Percentiles rank a stretch among this genome's conserved stretches.
These are phyloP conservation scores for Fusarium papillatum DNA, from an alignment of 2,329 filamentous ascomycete genomes.

Conservation along the genomic window DNA sequence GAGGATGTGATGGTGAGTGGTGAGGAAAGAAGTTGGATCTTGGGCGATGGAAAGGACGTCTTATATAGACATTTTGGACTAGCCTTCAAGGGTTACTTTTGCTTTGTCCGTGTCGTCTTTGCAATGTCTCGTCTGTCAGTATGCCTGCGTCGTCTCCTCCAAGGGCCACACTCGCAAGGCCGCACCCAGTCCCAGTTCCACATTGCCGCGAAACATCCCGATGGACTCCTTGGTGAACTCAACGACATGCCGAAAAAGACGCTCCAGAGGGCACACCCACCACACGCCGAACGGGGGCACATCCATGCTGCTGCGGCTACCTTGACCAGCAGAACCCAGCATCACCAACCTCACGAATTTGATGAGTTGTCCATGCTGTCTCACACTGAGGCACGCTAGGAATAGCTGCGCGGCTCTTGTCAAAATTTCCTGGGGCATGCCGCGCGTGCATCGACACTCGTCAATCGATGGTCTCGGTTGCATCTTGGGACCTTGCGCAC, in stretches of 20 bases:
- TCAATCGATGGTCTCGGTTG: slow-evolving; percentile 3
- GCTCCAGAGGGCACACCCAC: not conserved
- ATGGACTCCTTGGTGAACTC: slow-evolving; percentile 10
- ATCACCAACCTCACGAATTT: slow-evolving; percentile 28
- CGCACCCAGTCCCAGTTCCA: slow-evolving; percentile 16
- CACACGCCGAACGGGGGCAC: not conserved
- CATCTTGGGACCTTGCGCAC: slow-evolving; percentile 4
- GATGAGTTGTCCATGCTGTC: slow-evolving; percentile 43
- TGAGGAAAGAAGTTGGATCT: slow-evolving; percentile 31
- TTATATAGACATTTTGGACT: slow-evolving; percentile 41
- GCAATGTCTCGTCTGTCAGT: slow-evolving; percentile 9
- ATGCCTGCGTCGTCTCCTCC: not conserved
- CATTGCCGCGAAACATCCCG: slow-evolving; percentile 37
- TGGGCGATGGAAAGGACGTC: slow-evolving; percentile 28
- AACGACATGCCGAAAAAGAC: not conserved
- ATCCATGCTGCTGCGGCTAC: slow-evolving; percentile 6
- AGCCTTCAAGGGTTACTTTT: slow-evolving; percentile 18
- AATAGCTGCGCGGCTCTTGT: slow-evolving; percentile 24
- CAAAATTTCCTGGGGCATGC: slow-evolving; percentile 24
- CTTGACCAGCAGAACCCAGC: slow-evolving; percentile 24
- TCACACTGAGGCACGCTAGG: slow-evolving; percentile 39
- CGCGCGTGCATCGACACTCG: slow-evolving; percentile 8
- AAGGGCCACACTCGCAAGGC: slow-evolving; percentile 4
- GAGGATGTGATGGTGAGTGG: slow-evolving; percentile 39
- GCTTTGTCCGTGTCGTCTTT: slow-evolving; percentile 9